Base-by-base conservation (phyloP, 2,329 filamentous ascomycete species). In the Diplocarpon mali region DNA sequence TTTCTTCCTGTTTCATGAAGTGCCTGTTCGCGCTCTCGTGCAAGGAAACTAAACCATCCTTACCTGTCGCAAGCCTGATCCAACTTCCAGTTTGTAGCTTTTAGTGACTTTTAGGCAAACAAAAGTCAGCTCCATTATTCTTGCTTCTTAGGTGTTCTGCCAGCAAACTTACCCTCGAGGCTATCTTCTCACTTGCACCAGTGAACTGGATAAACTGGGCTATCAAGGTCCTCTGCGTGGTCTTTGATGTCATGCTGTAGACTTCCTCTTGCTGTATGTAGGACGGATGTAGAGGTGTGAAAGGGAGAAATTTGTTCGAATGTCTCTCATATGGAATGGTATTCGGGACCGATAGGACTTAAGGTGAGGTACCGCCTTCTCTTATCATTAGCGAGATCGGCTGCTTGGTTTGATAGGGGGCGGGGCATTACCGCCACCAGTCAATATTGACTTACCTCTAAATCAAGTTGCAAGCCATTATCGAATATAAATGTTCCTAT, bases 41-140 rank as follows among this genome's bases (percentile, higher is more conserved):
- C n/a, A 12, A 45, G 27, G 45, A 36, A 40, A 29, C 42, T 38
- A 49, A 42, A 32, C 38, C 17, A 42, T 28, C 56, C 63, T 59
- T 60, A 66, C 64, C 63, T 64, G 49, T 66, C 62, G 44, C 58
- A 57, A 44, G 64, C 63, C 38, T 56, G 44, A 14, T 65, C 64
- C 28, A 66, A 43, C 46, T 64, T 64, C 61, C 62, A 66, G 13
- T 54, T 55, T 31, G 61, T 45, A 16, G 54, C 45, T 48, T 65
- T 65, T 29, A 66, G 57, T 34, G 60, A 54, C 64, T 66, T 47
- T 45, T 9, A n/a, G 43, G 34, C 40, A 42, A 51, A 39, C 28
- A 24, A 24, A 47, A 12, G 46, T 58, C 39, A 60, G 54, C 50
- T 38, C 31, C 34, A 31, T 40, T 15, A 37, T 37, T 42, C 47